Base-by-base conservation (phyloP, 2,329 filamentous ascomycete genomes). In the Madurella fahalii region DNA sequence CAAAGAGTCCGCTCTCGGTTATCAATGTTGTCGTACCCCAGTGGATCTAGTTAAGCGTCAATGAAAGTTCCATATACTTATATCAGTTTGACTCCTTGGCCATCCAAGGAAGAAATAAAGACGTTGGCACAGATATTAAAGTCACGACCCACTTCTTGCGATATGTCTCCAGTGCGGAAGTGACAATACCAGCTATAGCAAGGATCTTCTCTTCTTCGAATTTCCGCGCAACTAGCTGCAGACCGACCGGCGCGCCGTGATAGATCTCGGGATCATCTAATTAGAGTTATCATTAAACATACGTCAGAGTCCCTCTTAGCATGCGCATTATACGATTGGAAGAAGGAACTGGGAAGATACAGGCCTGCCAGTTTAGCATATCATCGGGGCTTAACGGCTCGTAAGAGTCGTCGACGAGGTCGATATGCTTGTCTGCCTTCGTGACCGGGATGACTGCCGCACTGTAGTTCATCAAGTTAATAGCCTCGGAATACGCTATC, bases 401-500 rank as follows among this genome's bases (percentile, higher is more conserved):
- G 58, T 73, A 76, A 0, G 60, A 64, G 3, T 59, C 34, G 39
- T 75, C 68, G 20, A 70, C 63, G 13, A 67, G 61, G 63, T 85
- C 82, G 4, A 82, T 48, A 0, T 50, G 63, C 61, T 78, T 77
- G 53, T 84, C 74, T 0, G 75, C 79, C 42, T 66, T 73, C 0
- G 80, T 83, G 1, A 84, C 78, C 0, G 82, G 82, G 16, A 85
- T 71, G 1, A 78, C 72, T 0, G 76, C 74, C 32, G 70, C 71
- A 1, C 76, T 79, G 54, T 84, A 84, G 62, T 85, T 81, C 16
- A 84, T 59, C 16, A 81, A 46, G 59, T 85, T 85, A 43, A 37
- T 37, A 12, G 9, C 34, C 11, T 37, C 34, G 4, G 34, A 5
- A 9, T 37, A 37, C 4, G 11, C 34, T 37, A 37, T 12, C 34